A percentile compares a stretch with the other conserved stretches of the same genome.
phyloP scores from a whole-genome alignment of 495 filamentous ascomycete species.

The Cercophora sp. region DNA sequence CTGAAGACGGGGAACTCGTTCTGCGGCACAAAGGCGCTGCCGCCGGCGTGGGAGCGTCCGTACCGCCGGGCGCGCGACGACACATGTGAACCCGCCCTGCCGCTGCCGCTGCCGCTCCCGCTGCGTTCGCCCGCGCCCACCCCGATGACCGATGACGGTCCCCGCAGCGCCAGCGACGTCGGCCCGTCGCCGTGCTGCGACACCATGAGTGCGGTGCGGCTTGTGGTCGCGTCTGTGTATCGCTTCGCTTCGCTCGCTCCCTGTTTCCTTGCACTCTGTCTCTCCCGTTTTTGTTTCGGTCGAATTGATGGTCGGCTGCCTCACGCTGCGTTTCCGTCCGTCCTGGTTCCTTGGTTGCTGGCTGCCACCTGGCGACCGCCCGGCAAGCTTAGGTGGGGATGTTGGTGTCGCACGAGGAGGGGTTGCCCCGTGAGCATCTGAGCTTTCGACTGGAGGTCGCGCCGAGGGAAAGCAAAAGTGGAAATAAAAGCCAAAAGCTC shows the following conservation, averaged over 20 bases:
- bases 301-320: too few species aligned
- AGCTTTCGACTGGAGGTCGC: too few species aligned
- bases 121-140: conserved; percentile 12
- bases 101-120: conserved; percentile 34
- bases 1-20: conserved; percentile 92
- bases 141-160: conserved; percentile 54
- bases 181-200: conserved; percentile 61
- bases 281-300: too few species aligned
- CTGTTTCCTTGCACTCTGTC: too few species aligned
- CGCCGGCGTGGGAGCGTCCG: conserved; percentile 77
- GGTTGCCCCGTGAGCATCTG: too few species aligned
- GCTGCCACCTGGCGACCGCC: too few species aligned
- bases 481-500: neutral
- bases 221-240: neutral
- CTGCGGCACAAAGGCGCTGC: conserved; percentile 62
- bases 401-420: too few species aligned
- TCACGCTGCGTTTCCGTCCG: too few species aligned
- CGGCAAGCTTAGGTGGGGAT: too few species aligned
- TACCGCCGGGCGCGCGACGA: conserved; percentile 62
- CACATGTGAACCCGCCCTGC: conserved; percentile 53
- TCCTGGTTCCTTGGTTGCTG: too few species aligned
- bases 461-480: too few species aligned
- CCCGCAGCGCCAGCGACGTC: conserved; percentile 49
- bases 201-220: conserved; percentile 51
- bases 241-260: neutral